Conservation (phyloP, 306 rosid genomes). For the Alnus rubra region DNA sequence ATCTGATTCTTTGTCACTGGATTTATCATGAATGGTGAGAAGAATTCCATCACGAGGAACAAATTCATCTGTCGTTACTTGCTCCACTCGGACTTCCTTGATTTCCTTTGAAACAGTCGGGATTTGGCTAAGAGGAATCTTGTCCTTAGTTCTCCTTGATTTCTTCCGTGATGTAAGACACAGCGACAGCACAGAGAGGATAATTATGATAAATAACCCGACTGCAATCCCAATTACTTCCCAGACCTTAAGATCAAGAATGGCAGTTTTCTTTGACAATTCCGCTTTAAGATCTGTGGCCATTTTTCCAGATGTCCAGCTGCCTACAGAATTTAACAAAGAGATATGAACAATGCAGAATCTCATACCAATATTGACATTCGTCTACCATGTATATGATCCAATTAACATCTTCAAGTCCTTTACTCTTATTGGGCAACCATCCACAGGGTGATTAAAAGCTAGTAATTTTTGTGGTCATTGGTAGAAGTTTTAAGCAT, state of each 20-base stretch:
- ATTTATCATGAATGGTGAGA: conserved; percentile 79
- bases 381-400: conserved; percentile 15
- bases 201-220: conserved; percentile 63
- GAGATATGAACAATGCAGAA: conserved; percentile 11
- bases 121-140: conserved; percentile 64
- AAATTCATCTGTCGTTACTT: conserved; percentile 61
- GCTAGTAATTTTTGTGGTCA: conserved; percentile 1
- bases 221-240: conserved; percentile 80
- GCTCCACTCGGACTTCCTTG: conserved; percentile 85
- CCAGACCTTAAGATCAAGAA: conserved; percentile 80
- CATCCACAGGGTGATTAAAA: background rate
- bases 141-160: conserved; percentile 55
- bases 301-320: conserved; percentile 43
- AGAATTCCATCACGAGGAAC: conserved; percentile 82
- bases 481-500: too few species aligned
- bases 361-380: conserved; percentile 20
- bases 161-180: conserved; percentile 78
- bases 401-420: conserved; percentile 22
- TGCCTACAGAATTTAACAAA: conserved; percentile 44
- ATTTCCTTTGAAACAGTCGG: conserved; percentile 90
- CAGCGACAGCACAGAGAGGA: conserved; percentile 66
- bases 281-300: conserved; percentile 60
- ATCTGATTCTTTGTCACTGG: conserved; percentile 73
- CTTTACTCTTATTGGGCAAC: background rate
- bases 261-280: conserved; percentile 63